Percentiles rank a stretch among this genome's conserved stretches.
phyloP scores from a whole-genome alignment of 2,329 filamentous ascomycete genomes.

The Colletotrichum sp. region DNA sequence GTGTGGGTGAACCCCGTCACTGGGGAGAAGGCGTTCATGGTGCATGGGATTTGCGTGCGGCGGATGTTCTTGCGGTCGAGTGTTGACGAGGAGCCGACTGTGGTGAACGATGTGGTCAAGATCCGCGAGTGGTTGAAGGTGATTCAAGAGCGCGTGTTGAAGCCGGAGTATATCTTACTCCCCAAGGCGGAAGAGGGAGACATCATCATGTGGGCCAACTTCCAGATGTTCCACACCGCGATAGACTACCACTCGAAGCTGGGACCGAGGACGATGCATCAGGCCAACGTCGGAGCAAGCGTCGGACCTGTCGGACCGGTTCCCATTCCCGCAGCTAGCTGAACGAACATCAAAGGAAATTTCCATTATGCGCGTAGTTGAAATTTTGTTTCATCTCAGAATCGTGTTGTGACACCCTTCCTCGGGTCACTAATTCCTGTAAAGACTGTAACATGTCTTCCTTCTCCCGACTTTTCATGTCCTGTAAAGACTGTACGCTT shows the following conservation, averaged over 20 bases:
- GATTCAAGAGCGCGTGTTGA: neutral
- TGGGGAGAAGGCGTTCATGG: neutral
- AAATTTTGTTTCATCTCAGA: neutral
- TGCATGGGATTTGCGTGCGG: neutral
- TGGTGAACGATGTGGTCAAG: neutral
- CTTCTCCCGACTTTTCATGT: neutral
- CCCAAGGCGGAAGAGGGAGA: neutral
- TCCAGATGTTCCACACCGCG: neutral
- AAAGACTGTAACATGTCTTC: neutral
- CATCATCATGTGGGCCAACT: neutral
- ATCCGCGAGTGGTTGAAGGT: neutral
- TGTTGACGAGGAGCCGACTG: neutral
- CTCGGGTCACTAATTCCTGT: neutral
- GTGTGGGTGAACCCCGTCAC: neutral
- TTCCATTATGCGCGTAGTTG: neutral
- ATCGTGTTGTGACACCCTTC: neutral
- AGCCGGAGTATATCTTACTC: neutral
- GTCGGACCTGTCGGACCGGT: neutral
- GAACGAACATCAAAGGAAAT: neutral
- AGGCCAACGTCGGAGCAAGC: neutral
- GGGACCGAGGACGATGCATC: neutral
- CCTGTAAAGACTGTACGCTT: neutral
- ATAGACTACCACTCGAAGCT: neutral
- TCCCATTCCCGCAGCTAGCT: neutral
- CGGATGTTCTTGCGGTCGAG: neutral